These are phyloP conservation scores for Coemansia sp. DNA, from an alignment of 192 early-diverging fungal species.

Conservation along the genomic window DNA sequence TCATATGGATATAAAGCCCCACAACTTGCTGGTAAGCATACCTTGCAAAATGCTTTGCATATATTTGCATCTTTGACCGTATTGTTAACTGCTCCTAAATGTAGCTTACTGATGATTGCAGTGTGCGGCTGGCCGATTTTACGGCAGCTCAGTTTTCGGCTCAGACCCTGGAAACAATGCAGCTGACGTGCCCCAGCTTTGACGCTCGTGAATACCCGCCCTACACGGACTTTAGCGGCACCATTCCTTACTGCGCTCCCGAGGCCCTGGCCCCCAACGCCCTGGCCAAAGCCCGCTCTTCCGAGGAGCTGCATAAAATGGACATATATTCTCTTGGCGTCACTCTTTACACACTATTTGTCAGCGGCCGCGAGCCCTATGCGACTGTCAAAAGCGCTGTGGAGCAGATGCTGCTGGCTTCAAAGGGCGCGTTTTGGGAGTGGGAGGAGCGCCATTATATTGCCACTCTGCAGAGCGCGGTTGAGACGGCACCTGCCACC, in stretches of 20 bases:
- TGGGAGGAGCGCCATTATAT: conserved; percentile 55
- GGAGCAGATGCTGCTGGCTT: conserved; percentile 61
- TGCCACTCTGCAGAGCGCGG: conserved; percentile 17
- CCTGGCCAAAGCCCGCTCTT: neutral
- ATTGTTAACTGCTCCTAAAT: conserved; percentile 1
- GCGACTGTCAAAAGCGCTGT: conserved; percentile 57
- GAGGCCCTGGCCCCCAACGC: conserved; percentile 51
- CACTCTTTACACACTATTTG: conserved; percentile 57
- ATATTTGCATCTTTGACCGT: conserved; percentile 3
- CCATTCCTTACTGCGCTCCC: conserved; percentile 59
- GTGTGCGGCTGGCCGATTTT: conserved; percentile 54
- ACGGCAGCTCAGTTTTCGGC: conserved; percentile 45
- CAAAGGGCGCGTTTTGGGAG: conserved; percentile 63
- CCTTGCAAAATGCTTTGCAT: neutral
- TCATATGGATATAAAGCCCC: conserved; percentile 63
- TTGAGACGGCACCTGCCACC: conserved; percentile 4
- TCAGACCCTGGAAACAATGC: conserved; percentile 21
- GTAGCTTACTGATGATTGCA: conserved; percentile 38
- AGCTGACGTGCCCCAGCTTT: conserved; percentile 24
- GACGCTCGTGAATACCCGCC: conserved; percentile 29
- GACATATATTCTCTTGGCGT: conserved; percentile 62
- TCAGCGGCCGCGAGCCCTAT: conserved; percentile 60
- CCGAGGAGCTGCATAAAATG: conserved; percentile 40
- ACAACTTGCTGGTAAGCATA: conserved; percentile 57
- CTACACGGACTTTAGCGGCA: conserved; percentile 53